Evolutionary conservation across 2,329 filamentous ascomycete genomes (phyloP), one percentile per base, ranked within the genome.

Genomic region (Colletotrichum incanum): DNA sequence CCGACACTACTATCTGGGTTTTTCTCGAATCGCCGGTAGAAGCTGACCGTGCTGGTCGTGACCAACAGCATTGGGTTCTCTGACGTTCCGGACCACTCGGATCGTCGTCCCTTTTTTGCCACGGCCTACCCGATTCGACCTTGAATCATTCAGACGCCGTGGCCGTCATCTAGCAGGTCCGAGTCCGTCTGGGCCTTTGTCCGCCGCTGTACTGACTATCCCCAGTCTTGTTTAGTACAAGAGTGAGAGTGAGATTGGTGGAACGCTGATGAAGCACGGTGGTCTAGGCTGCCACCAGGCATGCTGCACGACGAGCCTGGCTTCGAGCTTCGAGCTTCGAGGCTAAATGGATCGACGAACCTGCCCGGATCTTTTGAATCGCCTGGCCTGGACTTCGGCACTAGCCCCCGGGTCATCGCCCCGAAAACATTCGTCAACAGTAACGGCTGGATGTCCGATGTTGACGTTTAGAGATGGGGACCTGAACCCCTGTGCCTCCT

Each of bases 111-210:
- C 60, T 55, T 61, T 61, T 64, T 61, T 71, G 75, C 74, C 74
- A 75, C 75, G 75, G 75, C 67, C 70, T 70, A 68, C 62, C 75
- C 75, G 75, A 74, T 58, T 73, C 45, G 61, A 50, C 23, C 71
- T 52, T 62, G 71, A 63, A 55, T 72, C 69, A 69, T 54, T 72
- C 59, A 69, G 60, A 64, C 50, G 50, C 28, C 59, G 65, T 26
- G 14, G 55, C 23, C 37, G 9, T n/a, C 60, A 16, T n/a, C 31
- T 26, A 31, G 26, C 20, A 39, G 45, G 45, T 54, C 65, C 65
- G 65, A 72, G 59, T 60, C 45, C 52, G 45, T 31, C 59, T 69
- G 65, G 52, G 37, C 28, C 65, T 72, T 72, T 72, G 69, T 60
- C 47, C 50, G 23, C 45, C 39, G 31, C 28, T 11, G 26, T 26